Percentiles rank a stretch among this genome's conserved stretches.
Conservation (phyloP, 352 stramenopile species). For the Labyrinthula sp. region DNA sequence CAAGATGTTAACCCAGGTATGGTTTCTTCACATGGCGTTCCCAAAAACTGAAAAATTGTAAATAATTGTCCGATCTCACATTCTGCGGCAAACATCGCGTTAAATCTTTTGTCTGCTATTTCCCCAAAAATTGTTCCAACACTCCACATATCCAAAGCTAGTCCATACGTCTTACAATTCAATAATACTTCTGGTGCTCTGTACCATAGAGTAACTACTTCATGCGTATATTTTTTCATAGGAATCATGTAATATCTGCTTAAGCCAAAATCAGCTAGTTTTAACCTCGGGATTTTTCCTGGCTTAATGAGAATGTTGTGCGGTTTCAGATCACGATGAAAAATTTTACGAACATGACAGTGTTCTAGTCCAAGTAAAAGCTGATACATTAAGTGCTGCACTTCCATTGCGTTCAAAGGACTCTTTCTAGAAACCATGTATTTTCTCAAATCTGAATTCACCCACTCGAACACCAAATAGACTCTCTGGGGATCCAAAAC, state of each 20-base stretch:
- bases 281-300: conserved; percentile 73
- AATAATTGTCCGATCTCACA: conserved; percentile 85
- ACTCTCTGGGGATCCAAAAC: conserved; percentile 75
- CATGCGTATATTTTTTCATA: conserved; percentile 42
- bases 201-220: conserved; percentile 79
- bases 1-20: conserved; percentile 36
- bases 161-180: conserved; percentile 52
- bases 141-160: conserved; percentile 76
- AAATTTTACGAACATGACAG: conserved; percentile 75
- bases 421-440: conserved; percentile 73
- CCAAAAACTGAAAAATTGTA: conserved; percentile 70
- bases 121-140: conserved; percentile 91
- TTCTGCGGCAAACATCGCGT: conserved; percentile 30
- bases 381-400: conserved; percentile 90
- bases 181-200: conserved; percentile 69
- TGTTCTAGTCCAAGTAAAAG: conserved; percentile 92
- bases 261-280: conserved; percentile 99
- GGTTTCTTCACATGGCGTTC: conserved; percentile 35
- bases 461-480: conserved; percentile 98
- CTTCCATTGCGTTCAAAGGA: conserved; percentile 6
- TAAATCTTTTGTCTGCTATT: conserved; percentile 52
- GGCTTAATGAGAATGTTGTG: conserved; percentile 94
- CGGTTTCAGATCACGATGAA: conserved; percentile 74
- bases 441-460: conserved; percentile 99
- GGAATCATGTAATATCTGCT: conserved; percentile 95